Evolutionary conservation across 176 grass and related monocot species (phyloP), one percentile per base, ranked within the genome.

Genomic region (Rhynchospora tenuis): DNA sequence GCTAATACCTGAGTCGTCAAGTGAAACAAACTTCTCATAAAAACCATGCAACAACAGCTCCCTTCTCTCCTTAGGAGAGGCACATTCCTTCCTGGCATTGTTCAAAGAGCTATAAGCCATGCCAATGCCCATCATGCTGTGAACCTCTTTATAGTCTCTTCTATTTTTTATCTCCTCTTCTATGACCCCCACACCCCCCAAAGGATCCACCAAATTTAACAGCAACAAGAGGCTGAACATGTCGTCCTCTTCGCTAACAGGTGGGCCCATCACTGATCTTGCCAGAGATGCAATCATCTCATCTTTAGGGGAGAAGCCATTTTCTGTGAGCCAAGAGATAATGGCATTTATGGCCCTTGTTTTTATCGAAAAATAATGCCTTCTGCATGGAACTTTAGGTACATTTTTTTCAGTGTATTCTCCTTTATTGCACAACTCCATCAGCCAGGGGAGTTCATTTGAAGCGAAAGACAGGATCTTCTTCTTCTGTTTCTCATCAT

Each of bases 31-130:
- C 61, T 91, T 98, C 59, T 94, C 89, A 88, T 93, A 93, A 66
- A 93, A 94, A 86, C 91, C 91, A 59, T 93, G 82, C 73, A 98
- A 84, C 83, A 97, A 82, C 56, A 98, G 55, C 73, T 91, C 88
- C 89, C 95, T 98, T 84, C 92, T 93, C 81, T 98, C 84, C 54
- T 94, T 88, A 85, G 90, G 90, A 82, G 73, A 88, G 27, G 87
- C 89, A 59, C 90, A 98, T 88, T 91, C 91, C 89, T 91, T 90
- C 85, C 92, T 88, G 60, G 86, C 88, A 93, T 88, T 94, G 62
- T 94, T 94, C 83, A 98, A 89, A 29, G 90, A 91, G 89, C 92
- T 93, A 88, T 94, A 98, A 85, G 61, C 67, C 92, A 94, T 94
- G 68, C 95, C 95, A 68, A 98, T 64, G 73, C 86, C 92, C 95